Evolutionary conservation across 108 stramenopile genomes (phyloP), one percentile per base, ranked within the genome.

Genomic region (Skeletonema tropicum): DNA sequence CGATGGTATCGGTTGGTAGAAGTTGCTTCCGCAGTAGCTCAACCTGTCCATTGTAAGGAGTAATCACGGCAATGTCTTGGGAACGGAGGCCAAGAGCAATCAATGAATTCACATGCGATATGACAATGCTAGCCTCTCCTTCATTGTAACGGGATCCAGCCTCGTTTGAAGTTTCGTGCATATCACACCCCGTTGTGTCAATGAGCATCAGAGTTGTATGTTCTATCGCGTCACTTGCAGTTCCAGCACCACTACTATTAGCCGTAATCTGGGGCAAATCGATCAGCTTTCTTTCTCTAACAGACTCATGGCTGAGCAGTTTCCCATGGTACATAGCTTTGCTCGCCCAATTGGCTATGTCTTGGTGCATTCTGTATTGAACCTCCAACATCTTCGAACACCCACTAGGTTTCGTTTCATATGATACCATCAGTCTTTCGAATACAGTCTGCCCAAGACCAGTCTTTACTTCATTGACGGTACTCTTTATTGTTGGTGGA

Each of bases 11-110:
- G 19, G 86, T 86, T 19, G 83, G 85, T 23, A 88, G 75, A 6
- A 96, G 83, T 42, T 84, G 46, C 48, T 64, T 83, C 21, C 92
- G 76, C 29, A 97, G 73, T 6, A 93, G 70, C 66, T 93, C 91
- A 5, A 98, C 97, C 78, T 99, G 99, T 19, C 96, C 99, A 84
- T 99, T 99, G 93, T 71, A 71, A 2, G 99, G 99, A 17, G 99
- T 94, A 64, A 99, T 97, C 17, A 99, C 87, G 12, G 95, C 97
- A 29, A 99, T 89, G 36, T 99, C 92, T 52, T 86, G 80, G 46
- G 85, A 79, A 21, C 52, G 63, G 2, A 98, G 58, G 17, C 97
- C 97, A 11, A 86, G 36, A 32, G 61, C 49, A 9, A 98, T 45
- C 39, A 99, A 83, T 7, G 58, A 61, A 30, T 74, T 83, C 3